Evolutionary conservation across 2,329 filamentous ascomycete genomes (phyloP), one percentile per base, ranked within the genome.

Genomic region (Westerdykella aurantiaca): DNA sequence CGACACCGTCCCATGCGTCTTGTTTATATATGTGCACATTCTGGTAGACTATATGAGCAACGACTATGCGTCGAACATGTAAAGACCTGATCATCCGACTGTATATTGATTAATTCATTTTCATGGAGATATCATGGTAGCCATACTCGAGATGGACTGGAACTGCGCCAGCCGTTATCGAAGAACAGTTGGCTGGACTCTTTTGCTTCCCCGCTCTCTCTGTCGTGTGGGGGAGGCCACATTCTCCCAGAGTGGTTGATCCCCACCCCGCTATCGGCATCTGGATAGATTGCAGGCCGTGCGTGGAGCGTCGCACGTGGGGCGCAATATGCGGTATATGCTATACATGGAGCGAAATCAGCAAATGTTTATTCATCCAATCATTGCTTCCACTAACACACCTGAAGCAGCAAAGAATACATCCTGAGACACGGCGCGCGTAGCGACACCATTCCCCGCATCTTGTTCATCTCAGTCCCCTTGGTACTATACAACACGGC

Each of bases 241-340:
- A 49, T 53, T 52, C 47, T 52, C 39, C 49, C 47, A 56, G 42
- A 52, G 46, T 55, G 35, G 37, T 31, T 41, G 46, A 47, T 45
- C 44, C 46, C 46, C 45, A 34, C 33, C n/a, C 33, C 40, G 40
- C 39, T 44, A 42, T 43, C 50, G 50, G 47, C 44, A 51, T 14
- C n/a, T 35, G 33, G 33, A 29, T 29, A 29, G 37, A 37, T 50
- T 21, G 16, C 17, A 34, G 14, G 35, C 22, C 33, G 39, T 39
- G 39, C 33, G 21, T 13, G 33, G 7, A 5, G 33, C 33, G 17
- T 5, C n/a, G 33, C 33, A 18, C 33, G 33, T 35, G 33, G 31
- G 25, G 14, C 12, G 2, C 13, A 21, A 31, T 18, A 10, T 21
- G 16, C n/a, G 37, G 39, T 37, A 38, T 23, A 39, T 37, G 41